Evolutionary conservation across 2,329 filamentous ascomycete species (phyloP).

Genomic region (Trichoderma sp.): DNA sequence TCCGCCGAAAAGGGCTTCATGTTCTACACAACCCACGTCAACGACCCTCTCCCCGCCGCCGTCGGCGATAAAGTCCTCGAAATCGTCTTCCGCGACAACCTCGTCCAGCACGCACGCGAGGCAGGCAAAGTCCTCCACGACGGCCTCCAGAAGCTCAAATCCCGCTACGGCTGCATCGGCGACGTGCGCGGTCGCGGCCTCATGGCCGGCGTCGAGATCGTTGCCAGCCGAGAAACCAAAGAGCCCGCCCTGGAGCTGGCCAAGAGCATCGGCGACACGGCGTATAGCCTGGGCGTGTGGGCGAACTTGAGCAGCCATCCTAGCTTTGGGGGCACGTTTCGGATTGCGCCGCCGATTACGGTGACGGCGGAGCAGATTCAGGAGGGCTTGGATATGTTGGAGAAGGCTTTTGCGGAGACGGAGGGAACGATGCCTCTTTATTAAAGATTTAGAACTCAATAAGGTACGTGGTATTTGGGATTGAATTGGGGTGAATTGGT

Average conservation of each 20-base stretch:
- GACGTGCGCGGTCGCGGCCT: constrained; percentile 61
- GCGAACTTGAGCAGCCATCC: constrained; percentile 57
- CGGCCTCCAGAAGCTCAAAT: constrained; percentile 48
- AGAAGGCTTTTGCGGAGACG: constrained; percentile 51
- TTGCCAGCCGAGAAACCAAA: constrained; percentile 51
- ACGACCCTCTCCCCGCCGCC: constrained; percentile 61
- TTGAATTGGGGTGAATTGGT: not conserved
- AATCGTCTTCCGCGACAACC: constrained; percentile 57
- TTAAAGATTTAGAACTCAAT: constrained; percentile 6
- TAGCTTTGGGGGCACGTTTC: constrained; percentile 58
- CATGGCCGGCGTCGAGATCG: constrained; percentile 60
- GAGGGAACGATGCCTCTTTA: constrained; percentile 36
- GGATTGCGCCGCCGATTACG: constrained; percentile 62
- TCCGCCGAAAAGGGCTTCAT: constrained; percentile 52
- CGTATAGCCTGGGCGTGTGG: constrained; percentile 55
- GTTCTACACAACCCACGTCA: constrained; percentile 63
- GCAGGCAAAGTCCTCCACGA: constrained; percentile 49
- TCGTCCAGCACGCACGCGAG: constrained; percentile 48
- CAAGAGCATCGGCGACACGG: constrained; percentile 46
- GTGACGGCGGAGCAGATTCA: constrained; percentile 53
- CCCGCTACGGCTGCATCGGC: constrained; percentile 61
- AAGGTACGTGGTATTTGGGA: not conserved
- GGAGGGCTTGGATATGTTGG: constrained; percentile 55
- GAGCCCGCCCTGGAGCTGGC: constrained; percentile 50
- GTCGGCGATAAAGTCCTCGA: constrained; percentile 64